A percentile compares a stretch with the other conserved stretches of the same genome.
phyloP scores from a whole-genome alignment of 257 asterid species.

The Haberlea rhodopensis region DNA sequence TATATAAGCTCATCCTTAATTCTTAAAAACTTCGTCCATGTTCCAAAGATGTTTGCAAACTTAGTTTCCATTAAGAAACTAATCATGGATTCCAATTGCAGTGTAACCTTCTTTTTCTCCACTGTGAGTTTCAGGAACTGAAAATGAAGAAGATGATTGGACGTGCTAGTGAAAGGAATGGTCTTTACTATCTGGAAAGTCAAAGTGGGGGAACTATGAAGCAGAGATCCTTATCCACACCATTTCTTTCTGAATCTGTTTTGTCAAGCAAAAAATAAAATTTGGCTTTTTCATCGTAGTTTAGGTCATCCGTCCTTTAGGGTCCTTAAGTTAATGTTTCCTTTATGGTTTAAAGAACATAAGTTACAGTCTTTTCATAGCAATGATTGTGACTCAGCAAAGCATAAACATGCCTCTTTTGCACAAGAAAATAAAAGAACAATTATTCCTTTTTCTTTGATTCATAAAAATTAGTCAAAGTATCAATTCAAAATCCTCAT shows the following conservation, averaged over 20 bases:
- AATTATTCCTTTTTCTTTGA: neutral
- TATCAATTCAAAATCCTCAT: too few species aligned
- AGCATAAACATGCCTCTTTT: constrained; percentile 6
- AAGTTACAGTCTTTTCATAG: constrained; percentile 4
- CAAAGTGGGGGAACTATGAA: neutral
- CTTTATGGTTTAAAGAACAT: neutral
- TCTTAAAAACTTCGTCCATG: constrained; percentile 20
- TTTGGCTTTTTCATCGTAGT: constrained; percentile 23
- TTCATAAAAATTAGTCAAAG: too few species aligned
- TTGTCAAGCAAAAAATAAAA: constrained; percentile 3
- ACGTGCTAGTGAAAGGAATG: constrained; percentile 4
- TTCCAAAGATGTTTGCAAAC: constrained; percentile 14
- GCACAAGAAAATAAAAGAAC: neutral
- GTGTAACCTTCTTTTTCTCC: neutral
- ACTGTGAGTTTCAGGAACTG: constrained; percentile 15
- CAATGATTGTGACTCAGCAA: constrained; percentile 19
- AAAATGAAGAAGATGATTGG: constrained; percentile 19
- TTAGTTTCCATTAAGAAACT: constrained; percentile 16
- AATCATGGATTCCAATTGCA: neutral
- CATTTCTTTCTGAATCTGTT: neutral
- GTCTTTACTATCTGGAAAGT: constrained; percentile 15
- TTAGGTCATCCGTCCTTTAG: constrained; percentile 21
- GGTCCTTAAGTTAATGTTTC: neutral
- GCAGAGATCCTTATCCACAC: neutral
- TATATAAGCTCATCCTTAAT: neutral